Evolutionary conservation across 2,329 filamentous ascomycete genomes (phyloP), one percentile per base, ranked within the genome.

Genomic region (Fusarium sp.): DNA sequence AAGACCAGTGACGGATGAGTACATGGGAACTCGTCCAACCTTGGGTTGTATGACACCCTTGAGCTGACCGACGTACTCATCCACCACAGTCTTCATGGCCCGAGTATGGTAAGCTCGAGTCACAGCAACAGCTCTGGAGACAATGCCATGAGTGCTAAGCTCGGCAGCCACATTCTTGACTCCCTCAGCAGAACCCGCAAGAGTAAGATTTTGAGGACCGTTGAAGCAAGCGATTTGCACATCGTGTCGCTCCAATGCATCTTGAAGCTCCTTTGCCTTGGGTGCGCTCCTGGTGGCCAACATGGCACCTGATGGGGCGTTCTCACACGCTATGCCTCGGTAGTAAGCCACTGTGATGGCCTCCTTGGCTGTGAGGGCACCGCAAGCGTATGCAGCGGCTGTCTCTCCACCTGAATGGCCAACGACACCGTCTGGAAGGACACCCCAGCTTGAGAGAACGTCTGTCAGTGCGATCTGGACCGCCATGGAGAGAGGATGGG

Each of bases 151-250:
- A 17, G 35, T 58, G 33, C 25, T 55, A 5, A 75, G 68, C 47
- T 75, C 73, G 31, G 46, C 27, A 9, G 73, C 54, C 15, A 75
- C 46, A 7, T 68, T 74, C 54, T 70, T 56, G 38, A 75, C 39
- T 17, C 71, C 73, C 22, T 75, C 73, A 8, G 50, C 55, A 46
- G 73, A 52, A 4, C 73, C 73, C 7, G 73, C 73, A 13, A 75
- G 73, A 14, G 73, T 75, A 3, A 75, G 52, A 7, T 75, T 75
- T 54, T 75, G 62, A 31, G 73, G 73, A 22, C 73, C 73, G 13
- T 75, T 75, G 60, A 75, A 75, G 42, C 73, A 75, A 0, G 73
- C 68, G 65, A 75, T 75, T 41, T 75, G 73, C 35, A 75, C 73
- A 42, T 70, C 57, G 9, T 75, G 54, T 53, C 59, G 50, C 35